A percentile compares a stretch with the other conserved stretches of the same genome.
These are phyloP conservation scores for Geotrichum phurueaensis DNA, from an alignment of 1,139 yeast species.

Conservation along the genomic window DNA sequence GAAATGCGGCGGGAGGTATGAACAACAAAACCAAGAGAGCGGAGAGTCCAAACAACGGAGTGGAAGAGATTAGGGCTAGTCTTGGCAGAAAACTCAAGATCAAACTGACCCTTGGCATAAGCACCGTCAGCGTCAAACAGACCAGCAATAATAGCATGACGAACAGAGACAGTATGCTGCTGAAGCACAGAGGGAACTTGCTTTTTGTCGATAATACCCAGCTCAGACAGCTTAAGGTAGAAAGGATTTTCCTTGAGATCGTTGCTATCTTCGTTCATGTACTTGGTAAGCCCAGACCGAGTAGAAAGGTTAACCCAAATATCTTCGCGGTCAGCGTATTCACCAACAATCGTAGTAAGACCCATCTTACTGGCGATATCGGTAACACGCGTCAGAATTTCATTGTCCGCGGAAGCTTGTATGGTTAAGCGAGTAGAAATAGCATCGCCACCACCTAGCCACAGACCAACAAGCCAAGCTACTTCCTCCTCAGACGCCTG, in stretches of 20 bases:
- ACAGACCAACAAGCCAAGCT: slow-evolving; percentile 2
- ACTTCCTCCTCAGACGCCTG: background rate
- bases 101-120: background rate
- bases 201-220: background rate
- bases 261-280: background rate
- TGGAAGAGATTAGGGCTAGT: background rate
- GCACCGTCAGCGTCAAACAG: background rate
- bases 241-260: background rate
- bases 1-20: background rate
- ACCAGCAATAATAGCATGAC: slow-evolving; percentile 1
- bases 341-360: background rate
- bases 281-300: background rate
- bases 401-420: background rate
- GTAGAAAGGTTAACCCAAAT: background rate
- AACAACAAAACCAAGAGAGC: slow-evolving; percentile 4
- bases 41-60: background rate
- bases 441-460: background rate
- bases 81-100: background rate
- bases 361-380: background rate
- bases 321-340: background rate
- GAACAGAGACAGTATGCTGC: slow-evolving; percentile 1
- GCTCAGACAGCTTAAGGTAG: background rate
- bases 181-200: slow-evolving; percentile 1
- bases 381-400: background rate
- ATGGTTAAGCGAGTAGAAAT: background rate